A percentile compares a stretch with the other conserved stretches of the same genome.
These are phyloP conservation scores for Aspergillus sp. DNA, from an alignment of 2,329 filamentous ascomycete species.

Conservation along the genomic window DNA sequence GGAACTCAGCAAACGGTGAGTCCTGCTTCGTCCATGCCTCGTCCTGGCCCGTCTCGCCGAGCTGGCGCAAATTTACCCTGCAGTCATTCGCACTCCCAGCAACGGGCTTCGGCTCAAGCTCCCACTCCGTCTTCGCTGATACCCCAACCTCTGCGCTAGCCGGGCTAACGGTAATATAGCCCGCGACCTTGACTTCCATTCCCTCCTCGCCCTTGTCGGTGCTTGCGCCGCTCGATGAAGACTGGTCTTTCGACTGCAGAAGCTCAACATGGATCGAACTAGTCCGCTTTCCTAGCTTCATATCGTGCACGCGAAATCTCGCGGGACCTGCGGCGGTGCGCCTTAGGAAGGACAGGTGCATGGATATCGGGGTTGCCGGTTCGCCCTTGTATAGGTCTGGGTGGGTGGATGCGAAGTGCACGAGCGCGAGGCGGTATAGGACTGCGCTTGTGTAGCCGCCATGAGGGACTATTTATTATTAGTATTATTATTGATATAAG, in stretches of 20 bases:
- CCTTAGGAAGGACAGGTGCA: conserved; percentile 66
- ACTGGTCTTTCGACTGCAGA: conserved; percentile 29
- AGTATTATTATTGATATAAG: conserved; percentile 6
- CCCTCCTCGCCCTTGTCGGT: conserved; percentile 29
- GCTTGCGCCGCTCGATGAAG: neutral
- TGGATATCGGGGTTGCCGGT: conserved; percentile 59
- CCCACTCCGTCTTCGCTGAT: conserved; percentile 56
- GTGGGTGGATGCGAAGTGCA: conserved; percentile 61
- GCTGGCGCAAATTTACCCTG: conserved; percentile 21
- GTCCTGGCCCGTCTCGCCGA: conserved; percentile 25
- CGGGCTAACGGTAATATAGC: conserved; percentile 66
- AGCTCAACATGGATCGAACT: conserved; percentile 64
- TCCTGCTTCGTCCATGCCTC: conserved; percentile 26
- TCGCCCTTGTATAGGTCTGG: conserved; percentile 48
- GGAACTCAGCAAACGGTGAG: conserved; percentile 38
- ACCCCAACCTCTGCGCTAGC: conserved; percentile 59
- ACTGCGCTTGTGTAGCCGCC: conserved; percentile 68
- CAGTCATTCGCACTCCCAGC: conserved; percentile 37
- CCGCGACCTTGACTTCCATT: conserved; percentile 60
- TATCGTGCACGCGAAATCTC: conserved; percentile 59
- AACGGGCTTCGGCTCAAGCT: conserved; percentile 47
- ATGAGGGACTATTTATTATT: conserved; percentile 60
- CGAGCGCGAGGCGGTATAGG: conserved; percentile 59
- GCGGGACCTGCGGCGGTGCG: conserved; percentile 61
- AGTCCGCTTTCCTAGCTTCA: conserved; percentile 64